These are phyloP conservation scores for Umbelopsis sp. DNA, from an alignment of 371 early-diverging fungal species.

Conservation along the genomic window DNA sequence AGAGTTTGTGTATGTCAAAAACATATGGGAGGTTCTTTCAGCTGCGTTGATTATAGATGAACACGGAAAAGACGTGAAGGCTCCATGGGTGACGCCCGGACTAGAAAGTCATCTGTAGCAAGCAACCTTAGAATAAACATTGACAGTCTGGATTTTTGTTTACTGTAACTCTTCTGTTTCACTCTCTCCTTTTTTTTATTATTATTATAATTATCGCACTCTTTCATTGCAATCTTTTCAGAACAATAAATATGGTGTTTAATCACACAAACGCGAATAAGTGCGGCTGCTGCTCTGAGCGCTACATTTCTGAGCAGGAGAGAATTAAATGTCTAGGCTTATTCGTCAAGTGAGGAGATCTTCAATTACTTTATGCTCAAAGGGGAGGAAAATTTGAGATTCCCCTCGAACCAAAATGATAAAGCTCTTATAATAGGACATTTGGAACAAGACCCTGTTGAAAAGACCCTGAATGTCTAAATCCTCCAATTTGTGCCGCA, in stretches of 20 bases:
- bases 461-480: conserved; percentile 10
- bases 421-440: background rate
- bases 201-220: too few species aligned
- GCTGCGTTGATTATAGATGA: conserved; percentile 50
- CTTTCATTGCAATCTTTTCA: background rate
- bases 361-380: background rate
- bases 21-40: conserved; percentile 65
- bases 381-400: background rate
- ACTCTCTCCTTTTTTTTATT: too few species aligned
- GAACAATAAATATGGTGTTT: background rate
- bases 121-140: background rate
- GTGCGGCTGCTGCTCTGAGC: background rate
- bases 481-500: background rate
- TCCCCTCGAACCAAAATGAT: background rate
- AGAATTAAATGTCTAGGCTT: background rate
- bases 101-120: conserved; percentile 25
- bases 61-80: background rate
- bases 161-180: background rate
- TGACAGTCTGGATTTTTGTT: background rate
- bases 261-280: too few species aligned
- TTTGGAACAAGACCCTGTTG: conserved; percentile 1
- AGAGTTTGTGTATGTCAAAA: conserved; percentile 68
- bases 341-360: background rate
- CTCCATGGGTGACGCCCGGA: conserved; percentile 20
- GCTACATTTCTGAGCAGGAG: background rate